Evolutionary conservation across 768 basidiomycete genomes (phyloP).

Genomic region (Pleurotus pulmonarius): DNA sequence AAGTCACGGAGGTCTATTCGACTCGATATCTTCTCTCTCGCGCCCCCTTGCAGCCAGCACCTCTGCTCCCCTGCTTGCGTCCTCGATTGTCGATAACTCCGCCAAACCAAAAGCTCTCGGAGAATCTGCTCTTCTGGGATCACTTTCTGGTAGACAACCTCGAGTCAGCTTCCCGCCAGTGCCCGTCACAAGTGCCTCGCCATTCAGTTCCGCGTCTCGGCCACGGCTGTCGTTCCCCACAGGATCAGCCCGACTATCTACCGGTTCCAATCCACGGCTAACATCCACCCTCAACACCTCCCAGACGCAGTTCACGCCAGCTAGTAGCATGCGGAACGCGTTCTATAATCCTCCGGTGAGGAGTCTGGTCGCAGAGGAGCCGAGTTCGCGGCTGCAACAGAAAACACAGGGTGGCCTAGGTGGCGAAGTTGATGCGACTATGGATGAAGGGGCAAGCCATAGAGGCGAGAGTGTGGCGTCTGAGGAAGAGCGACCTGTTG

Average conservation of each 20-base stretch:
- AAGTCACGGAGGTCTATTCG: conserved; percentile 2
- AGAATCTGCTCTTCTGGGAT: background rate
- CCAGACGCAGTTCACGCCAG: conserved; percentile 39
- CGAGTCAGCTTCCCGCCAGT: background rate
- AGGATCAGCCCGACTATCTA: background rate
- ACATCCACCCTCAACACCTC: conserved; percentile 17
- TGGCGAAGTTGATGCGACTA: conserved; percentile 11
- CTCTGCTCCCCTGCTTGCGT: background rate
- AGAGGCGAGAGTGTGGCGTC: conserved; percentile 12
- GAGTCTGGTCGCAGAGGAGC: conserved; percentile 12
- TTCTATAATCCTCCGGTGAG: conserved; percentile 53
- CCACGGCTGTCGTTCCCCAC: conserved; percentile 6
- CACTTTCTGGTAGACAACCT: background rate
- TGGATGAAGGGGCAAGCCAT: no score
- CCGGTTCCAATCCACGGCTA: background rate
- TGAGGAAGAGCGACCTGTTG: conserved; percentile 13
- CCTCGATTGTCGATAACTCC: conserved; percentile 10
- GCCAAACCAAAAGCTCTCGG: background rate
- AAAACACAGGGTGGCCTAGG: background rate
- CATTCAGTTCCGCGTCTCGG: background rate
- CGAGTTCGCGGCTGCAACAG: conserved; percentile 15
- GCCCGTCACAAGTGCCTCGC: conserved; percentile 5
- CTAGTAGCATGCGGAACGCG: conserved; percentile 56
- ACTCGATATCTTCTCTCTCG: background rate
- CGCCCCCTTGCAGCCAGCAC: background rate